These are phyloP conservation scores for Grifola frondosa DNA, from an alignment of 1,284 basidiomycete genomes.

Conservation along the genomic window DNA sequence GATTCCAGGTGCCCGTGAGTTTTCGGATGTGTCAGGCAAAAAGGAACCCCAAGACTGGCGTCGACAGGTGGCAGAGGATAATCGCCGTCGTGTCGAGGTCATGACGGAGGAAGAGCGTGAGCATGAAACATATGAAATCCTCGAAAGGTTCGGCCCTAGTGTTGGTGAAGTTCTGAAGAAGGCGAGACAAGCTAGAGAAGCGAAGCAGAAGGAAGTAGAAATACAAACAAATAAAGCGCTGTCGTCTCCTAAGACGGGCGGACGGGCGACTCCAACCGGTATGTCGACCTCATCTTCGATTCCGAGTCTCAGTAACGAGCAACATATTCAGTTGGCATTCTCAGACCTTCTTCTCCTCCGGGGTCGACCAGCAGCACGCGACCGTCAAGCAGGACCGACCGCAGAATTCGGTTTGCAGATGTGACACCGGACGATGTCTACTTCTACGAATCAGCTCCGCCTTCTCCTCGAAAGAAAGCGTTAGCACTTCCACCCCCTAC, in stretches of 20 bases:
- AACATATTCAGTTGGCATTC: slow-evolving; percentile 15
- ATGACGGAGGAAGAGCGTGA: slow-evolving; percentile 50
- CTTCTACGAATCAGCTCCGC: slow-evolving; percentile 76
- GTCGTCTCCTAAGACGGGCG: no score
- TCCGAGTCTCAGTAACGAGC: slow-evolving; percentile 18
- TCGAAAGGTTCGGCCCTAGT: slow-evolving; percentile 65
- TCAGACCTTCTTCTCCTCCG: slow-evolving; percentile 27
- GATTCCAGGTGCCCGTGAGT: not conserved
- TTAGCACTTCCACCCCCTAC: slow-evolving; percentile 51
- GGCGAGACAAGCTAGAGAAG: slow-evolving; percentile 38
- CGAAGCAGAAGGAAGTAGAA: slow-evolving; percentile 10
- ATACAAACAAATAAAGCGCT: slow-evolving; percentile 9
- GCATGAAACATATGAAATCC: slow-evolving; percentile 53
- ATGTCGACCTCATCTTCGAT: not conserved
- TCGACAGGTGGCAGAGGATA: slow-evolving; percentile 40
- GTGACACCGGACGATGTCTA: slow-evolving; percentile 56
- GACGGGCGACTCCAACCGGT: not conserved
- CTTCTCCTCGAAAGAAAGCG: slow-evolving; percentile 59
- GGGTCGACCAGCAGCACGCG: slow-evolving; percentile 36
- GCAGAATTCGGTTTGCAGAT: slow-evolving; percentile 55
- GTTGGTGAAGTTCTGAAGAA: slow-evolving; percentile 60
- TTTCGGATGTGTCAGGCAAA: not conserved
- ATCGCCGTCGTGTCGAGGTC: slow-evolving; percentile 38
- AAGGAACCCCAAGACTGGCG: slow-evolving; percentile 27
- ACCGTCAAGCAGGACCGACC: slow-evolving; percentile 41